These are phyloP conservation scores for Circinella minor DNA, from an alignment of 371 early-diverging fungal genomes.

Conservation along the genomic window DNA sequence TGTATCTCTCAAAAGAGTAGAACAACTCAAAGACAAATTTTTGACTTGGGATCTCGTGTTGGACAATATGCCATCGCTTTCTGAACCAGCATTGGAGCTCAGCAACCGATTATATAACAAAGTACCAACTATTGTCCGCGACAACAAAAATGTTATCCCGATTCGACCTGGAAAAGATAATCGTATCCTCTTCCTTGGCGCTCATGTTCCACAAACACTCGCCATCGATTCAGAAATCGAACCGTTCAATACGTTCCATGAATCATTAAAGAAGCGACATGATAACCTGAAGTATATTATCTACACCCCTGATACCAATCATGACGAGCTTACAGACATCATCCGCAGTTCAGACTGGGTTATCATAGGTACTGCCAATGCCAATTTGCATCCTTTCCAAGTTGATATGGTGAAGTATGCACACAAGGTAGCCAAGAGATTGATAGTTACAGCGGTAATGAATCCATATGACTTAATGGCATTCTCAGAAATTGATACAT, in stretches of 20 bases:
- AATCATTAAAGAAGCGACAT: conserved; percentile 29
- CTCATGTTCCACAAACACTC: conserved; percentile 48
- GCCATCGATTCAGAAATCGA: conserved; percentile 51
- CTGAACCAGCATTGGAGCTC: conserved; percentile 6
- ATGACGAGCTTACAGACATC: conserved; percentile 11
- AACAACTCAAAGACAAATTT: conserved; percentile 38
- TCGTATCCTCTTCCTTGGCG: conserved; percentile 40
- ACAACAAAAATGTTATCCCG: conserved; percentile 30
- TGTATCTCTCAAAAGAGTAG: conserved; percentile 39
- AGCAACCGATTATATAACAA: conserved; percentile 40
- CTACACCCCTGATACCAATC: conserved; percentile 25
- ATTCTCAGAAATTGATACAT: conserved; percentile 43
- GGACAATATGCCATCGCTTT: conserved; percentile 9
- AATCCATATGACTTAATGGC: conserved; percentile 55
- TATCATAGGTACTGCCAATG: conserved; percentile 54
- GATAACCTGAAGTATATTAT: conserved; percentile 38
- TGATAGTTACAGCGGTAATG: conserved; percentile 43
- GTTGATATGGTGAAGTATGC: conserved; percentile 36
- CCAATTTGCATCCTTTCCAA: conserved; percentile 49
- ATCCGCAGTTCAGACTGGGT: conserved; percentile 35
- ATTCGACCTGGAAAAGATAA: conserved; percentile 23
- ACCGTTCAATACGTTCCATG: conserved; percentile 49
- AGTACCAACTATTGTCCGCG: conserved; percentile 43
- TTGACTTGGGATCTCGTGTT: conserved; percentile 37
- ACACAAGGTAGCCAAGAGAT: conserved; percentile 21